A percentile compares a stretch with the other conserved stretches of the same genome.
phyloP scores from a whole-genome alignment of 1,284 basidiomycete genomes.

The Microbotryomycetes sp. region DNA sequence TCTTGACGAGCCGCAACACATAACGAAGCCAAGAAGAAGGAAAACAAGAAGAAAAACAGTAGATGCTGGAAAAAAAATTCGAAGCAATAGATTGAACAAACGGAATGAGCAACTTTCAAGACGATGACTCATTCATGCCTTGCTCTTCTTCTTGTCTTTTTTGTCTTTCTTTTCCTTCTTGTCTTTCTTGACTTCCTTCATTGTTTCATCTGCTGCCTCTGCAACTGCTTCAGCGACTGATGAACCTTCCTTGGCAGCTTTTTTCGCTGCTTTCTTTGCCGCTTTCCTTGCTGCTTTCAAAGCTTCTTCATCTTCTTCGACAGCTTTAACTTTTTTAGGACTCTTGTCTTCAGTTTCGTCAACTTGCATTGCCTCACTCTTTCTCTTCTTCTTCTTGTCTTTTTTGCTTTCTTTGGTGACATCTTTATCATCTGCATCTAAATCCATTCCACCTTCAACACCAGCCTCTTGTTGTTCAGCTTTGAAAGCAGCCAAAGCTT shows the following conservation, averaged over 20 bases:
- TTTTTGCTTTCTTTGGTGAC: slow-evolving; percentile 35
- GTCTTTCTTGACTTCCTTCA: slow-evolving; percentile 24
- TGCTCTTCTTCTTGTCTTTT: slow-evolving; percentile 16
- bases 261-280: slow-evolving; percentile 8
- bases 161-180: slow-evolving; percentile 23
- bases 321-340: slow-evolving; percentile 19
- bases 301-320: slow-evolving; percentile 30
- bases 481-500: slow-evolving; percentile 26
- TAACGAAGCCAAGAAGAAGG: no score
- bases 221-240: slow-evolving; percentile 16
- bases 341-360: background rate
- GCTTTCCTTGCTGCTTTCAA: slow-evolving; percentile 12
- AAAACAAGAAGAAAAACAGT: background rate
- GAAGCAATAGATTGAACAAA: background rate
- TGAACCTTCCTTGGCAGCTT: slow-evolving; percentile 13
- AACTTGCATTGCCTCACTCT: slow-evolving; percentile 12
- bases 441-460: slow-evolving; percentile 27
- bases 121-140: no score
- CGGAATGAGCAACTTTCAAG: background rate
- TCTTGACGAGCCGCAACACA: no score
- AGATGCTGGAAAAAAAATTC: background rate
- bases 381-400: slow-evolving; percentile 33
- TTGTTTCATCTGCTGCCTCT: slow-evolving; percentile 13
- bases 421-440: slow-evolving; percentile 19
- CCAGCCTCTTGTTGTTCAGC: slow-evolving; percentile 19